Conservation (phyloP, 441 rosid genomes). For the Adansonia grandidieri region DNA sequence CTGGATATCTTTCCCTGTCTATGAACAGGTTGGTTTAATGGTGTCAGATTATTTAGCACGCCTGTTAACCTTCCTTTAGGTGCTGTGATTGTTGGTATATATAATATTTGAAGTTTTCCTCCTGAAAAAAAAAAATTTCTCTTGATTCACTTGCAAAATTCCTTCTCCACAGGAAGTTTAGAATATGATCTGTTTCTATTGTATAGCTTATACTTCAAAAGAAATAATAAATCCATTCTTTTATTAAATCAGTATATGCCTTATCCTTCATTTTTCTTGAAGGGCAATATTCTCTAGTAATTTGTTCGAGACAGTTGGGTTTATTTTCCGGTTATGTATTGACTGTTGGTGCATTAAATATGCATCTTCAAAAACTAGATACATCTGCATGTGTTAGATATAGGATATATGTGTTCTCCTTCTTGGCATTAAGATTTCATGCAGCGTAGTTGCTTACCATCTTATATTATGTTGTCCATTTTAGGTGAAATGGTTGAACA, state of each 20-base stretch:
- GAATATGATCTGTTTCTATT: not conserved
- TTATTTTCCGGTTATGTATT: not conserved
- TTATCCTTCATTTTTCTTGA: not conserved
- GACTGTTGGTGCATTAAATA: not conserved
- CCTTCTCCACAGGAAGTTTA: not conserved
- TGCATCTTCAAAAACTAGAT: not conserved
- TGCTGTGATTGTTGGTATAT: not conserved
- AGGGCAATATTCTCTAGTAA: not conserved
- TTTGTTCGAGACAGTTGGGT: constrained; percentile 7
- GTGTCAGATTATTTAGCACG: constrained; percentile 5
- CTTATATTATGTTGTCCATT: constrained; percentile 26
- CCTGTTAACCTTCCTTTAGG: not conserved
- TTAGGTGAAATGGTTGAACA: constrained; percentile 98
- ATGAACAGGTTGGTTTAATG: constrained; percentile 70
- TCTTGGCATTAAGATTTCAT: constrained; percentile 13
- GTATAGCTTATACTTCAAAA: not conserved
- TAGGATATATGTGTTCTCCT: not conserved
- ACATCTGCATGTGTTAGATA: not conserved
- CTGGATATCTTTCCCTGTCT: constrained; percentile 96
- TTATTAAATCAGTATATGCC: not conserved
- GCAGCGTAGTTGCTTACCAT: constrained; percentile 15
- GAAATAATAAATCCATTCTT: constrained; percentile 6
- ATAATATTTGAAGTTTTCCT: not conserved
- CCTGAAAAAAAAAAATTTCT: not conserved
- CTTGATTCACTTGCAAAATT: not conserved